Base-by-base conservation (phyloP, 306 rosid genomes). In the Corylus heterophylla region DNA sequence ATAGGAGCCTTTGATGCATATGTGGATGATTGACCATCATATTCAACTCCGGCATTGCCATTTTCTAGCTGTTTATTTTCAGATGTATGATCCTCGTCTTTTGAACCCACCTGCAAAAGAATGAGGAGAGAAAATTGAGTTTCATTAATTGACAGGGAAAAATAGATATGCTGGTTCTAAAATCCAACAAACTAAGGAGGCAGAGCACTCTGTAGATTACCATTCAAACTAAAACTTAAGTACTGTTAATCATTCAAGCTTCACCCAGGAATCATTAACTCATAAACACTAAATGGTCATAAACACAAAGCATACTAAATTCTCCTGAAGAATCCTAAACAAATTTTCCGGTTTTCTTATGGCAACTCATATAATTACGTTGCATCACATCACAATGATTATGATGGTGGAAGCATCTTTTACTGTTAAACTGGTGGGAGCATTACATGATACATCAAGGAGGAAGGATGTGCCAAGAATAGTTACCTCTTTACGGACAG, bases 51-150 rank as follows among this genome's bases (percentile, higher is more conserved):
- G 79, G 76, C 11, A 83, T 86, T 90, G 14, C 98, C 99, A 85
- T 93, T 91, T 90, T 95, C 97, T 84, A 85, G 71, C 74, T 83
- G 91, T 80, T 91, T 87, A 73, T 87, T 87, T 79, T 89, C 99
- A 74, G 86, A 87, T 47, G 91, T 85, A 80, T 85, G 88, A 63
- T 88, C 97, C 74, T 76, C 85, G 45, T 88, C 51, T n/a, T 31
- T 12, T 92, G 56, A 85, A 35, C 74, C 91, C 82, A 31, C 89
- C 98, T 93, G 96, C 87, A 90, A 62, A 73, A 73, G 78, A 58
- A 77, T 83, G 68, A 70, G 79, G 52, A 75, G 73, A 78, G 69
- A 55, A 66, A 73, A 14, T 42, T 4, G 31, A 68, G 72, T 51
- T 18, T 68, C 42, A 42, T 7, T 8, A 68, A 42, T n/a, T 68